These are phyloP conservation scores for Phialocephala subalpina DNA, from an alignment of 2,329 filamentous ascomycete species.

Conservation along the genomic window DNA sequence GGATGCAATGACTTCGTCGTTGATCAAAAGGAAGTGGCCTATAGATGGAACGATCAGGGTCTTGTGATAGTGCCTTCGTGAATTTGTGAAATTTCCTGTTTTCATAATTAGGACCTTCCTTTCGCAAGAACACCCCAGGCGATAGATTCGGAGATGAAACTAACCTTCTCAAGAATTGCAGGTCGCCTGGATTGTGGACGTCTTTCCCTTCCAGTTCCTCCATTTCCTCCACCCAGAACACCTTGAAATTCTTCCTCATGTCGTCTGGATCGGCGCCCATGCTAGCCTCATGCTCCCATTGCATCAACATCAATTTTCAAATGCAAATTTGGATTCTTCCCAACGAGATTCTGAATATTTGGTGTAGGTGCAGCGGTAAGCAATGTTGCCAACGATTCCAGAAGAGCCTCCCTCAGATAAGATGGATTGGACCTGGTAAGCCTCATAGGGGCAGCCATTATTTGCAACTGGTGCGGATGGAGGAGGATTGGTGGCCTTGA, in stretches of 20 bases:
- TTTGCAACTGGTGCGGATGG: too few species aligned
- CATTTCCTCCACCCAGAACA: not conserved
- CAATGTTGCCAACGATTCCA: too few species aligned
- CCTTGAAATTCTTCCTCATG: not conserved
- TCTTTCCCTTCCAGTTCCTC: not conserved
- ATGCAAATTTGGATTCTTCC: not conserved
- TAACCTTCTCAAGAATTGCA: too few species aligned
- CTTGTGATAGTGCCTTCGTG: too few species aligned
- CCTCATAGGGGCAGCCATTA: too few species aligned
- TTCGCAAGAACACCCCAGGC: too few species aligned
- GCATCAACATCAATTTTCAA: conserved; percentile 2
- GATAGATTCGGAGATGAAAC: too few species aligned
- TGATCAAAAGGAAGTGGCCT: not conserved
- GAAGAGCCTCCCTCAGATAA: too few species aligned
- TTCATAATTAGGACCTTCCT: not conserved
- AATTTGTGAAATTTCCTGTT: not conserved
- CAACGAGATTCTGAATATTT: not conserved
- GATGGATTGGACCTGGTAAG: too few species aligned
- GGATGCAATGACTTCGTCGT: not conserved
- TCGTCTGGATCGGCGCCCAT: not conserved
- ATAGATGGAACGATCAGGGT: too few species aligned
- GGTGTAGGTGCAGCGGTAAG: not conserved
- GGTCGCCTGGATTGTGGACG: too few species aligned
- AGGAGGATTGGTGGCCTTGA: too few species aligned
- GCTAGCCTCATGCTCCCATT: not conserved